Base-by-base conservation (phyloP, 179 eudicot species). In the Vitellaria paradoxa region DNA sequence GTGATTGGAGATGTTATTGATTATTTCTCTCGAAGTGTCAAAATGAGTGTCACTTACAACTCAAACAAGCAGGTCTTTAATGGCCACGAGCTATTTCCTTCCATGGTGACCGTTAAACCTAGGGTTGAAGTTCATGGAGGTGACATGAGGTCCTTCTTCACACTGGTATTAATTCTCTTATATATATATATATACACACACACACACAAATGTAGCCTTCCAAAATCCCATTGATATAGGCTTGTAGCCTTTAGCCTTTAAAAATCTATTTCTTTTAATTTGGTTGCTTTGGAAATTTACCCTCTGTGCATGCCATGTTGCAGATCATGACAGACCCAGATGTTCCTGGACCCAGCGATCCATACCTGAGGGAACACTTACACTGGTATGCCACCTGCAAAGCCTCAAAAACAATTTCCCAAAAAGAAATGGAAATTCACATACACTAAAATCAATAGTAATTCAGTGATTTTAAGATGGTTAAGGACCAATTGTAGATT, bases 311-410 rank as follows among this genome's bases (percentile, higher is more conserved):
- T 50, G 63, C 30, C 49, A 71, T 18, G 18, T 47, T 65, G 70
- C 86, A 90, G 93, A 80, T 90, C 59, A 88, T 90, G 93, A 88
- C 89, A 18, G 93, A 90, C 70, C 93, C 93, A 12, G 93, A 90
- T 87, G 89, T 84, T 68, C 93, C 93, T 62, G 90, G 91, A 61
- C 93, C 93, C 61, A 90, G 93, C 80, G 93, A 90, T 82, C 93
- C 93, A 69, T 90, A 87, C 71, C 86, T 90, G 15, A 86, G 77
- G 79, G 93, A 90, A 84, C 91, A 85, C 81, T 75, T 90, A 65
- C 93, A 90, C 85, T 90, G 93, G 93, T 90, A 88, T 72, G 18
- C 65, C 49, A 53, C 42, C 14, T 66, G 4, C 37, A 24, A 49
- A 30, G 37, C 37, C 37, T 30, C 37, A 30, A 30, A 30, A 30